These are phyloP conservation scores for Puya raimondii DNA, from an alignment of 176 grass and related monocot species.

Conservation along the genomic window DNA sequence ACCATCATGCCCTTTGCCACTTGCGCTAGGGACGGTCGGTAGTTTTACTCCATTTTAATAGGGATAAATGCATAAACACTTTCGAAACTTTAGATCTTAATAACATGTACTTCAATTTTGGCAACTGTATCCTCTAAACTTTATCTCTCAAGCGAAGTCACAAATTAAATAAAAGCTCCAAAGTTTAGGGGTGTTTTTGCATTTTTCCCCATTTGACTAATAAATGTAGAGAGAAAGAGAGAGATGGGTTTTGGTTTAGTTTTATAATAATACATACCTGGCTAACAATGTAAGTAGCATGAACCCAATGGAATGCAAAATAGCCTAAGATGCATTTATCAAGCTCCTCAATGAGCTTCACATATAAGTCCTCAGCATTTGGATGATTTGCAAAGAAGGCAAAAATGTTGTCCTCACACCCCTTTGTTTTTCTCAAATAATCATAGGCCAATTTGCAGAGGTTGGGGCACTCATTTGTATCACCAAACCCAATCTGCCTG, in stretches of 20 bases:
- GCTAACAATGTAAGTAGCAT: slow-evolving; percentile 49
- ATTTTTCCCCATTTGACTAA: too few relatives aligned
- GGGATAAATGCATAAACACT: background rate
- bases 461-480: slow-evolving; percentile 50
- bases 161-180: background rate
- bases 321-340: slow-evolving; percentile 91
- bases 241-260: background rate
- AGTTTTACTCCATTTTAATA: background rate
- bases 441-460: slow-evolving; percentile 50
- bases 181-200: background rate
- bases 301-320: slow-evolving; percentile 91
- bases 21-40: too few relatives aligned
- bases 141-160: background rate
- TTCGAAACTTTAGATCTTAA: too few relatives aligned
- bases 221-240: background rate
- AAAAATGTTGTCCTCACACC: slow-evolving; percentile 62
- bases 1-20: too few relatives aligned
- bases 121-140: too few relatives aligned
- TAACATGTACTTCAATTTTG: too few relatives aligned
- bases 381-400: slow-evolving; percentile 65
- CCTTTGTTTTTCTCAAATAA: slow-evolving; percentile 56
- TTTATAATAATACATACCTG: slow-evolving; percentile 29
- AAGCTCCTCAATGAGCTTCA: slow-evolving; percentile 73
- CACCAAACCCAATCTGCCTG: slow-evolving; percentile 64
- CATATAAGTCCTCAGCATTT: slow-evolving; percentile 49